Base-by-base conservation (phyloP, 208 protist species). In the Phytomonas sp. region DNA sequence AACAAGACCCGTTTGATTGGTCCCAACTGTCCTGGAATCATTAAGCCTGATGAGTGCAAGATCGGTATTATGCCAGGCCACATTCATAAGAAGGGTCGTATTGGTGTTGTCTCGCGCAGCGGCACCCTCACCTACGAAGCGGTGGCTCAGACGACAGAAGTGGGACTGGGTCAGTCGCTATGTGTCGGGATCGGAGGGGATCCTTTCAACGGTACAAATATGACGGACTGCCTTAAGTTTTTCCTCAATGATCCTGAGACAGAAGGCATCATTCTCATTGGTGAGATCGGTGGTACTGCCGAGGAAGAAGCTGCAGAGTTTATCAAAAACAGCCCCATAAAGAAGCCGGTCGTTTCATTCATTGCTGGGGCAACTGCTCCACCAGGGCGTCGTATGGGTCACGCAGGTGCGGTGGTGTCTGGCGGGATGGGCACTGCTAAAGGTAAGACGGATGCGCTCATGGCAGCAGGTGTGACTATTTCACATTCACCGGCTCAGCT, bases 41-140 rank as follows among this genome's bases (percentile, higher is more conserved):
- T 99, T 74, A 93, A 95, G 79, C 98, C 98, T 40, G 97, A 83
- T 23, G 97, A 99, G 81, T 99, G 98, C 91, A 99, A 99, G 81
- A 99, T 99, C 78, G 99, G 98, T 78, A 99, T 99, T 79, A 99
- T 99, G 98, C 98, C 98, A 76, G 98, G 98, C 59, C 94, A 99
- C 84, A 99, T 99, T 80, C 98, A 99, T 90, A 89, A 83, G 76
- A 84, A 85, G 72, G 98, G 98, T 53, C 98, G 96, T 69, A 99
- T 99, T 77, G 98, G 98, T 80, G 93, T 99, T 70, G 98, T 99
- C 26, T 99, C 98, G 32, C 86, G 98, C 71, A 99, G 96, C 60
- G 98, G 98, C 71, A 99, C 98, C n/a, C 89, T 99, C 31, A 99
- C 98, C 17, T 99, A 99, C 81, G 98, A 99, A 87, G 98, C 98